phyloP scores from a whole-genome alignment of 176 grass and related monocot species.

The Bolboschoenus planiculmis region DNA sequence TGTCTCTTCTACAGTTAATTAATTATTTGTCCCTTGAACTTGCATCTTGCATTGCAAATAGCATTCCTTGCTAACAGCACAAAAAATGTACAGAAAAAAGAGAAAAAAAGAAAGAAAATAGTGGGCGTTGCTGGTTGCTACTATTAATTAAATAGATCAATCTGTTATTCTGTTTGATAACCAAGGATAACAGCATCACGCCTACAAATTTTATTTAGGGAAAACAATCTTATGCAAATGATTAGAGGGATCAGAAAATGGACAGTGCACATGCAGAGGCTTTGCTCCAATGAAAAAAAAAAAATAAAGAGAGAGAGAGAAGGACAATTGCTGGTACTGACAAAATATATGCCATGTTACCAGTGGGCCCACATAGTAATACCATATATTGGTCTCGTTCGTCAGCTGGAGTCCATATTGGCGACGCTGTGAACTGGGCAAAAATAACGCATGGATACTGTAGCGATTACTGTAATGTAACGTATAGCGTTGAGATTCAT shows the following conservation, averaged over 20 bases:
- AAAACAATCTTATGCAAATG: background rate
- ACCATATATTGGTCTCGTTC: too few relatives aligned
- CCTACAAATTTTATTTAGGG: background rate
- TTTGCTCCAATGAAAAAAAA: background rate
- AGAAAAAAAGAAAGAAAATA: too few relatives aligned
- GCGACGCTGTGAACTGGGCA: too few relatives aligned
- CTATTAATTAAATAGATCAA: background rate
- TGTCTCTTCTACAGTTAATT: background rate
- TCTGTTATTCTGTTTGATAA: background rate
- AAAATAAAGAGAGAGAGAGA: too few relatives aligned
- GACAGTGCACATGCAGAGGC: background rate
- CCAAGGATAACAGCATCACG: background rate
- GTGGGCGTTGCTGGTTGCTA: too few relatives aligned
- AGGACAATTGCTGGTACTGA: background rate
- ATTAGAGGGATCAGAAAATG: background rate
- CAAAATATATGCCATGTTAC: conserved; percentile 8
- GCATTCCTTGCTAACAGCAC: background rate
- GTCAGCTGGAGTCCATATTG: too few relatives aligned
- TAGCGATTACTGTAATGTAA: too few relatives aligned
- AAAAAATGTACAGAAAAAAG: too few relatives aligned
- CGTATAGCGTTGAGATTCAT: too few relatives aligned
- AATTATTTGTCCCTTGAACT: background rate
- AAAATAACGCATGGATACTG: too few relatives aligned
- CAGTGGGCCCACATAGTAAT: background rate
- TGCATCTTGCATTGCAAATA: background rate